Evolutionary conservation across 176 grass and related monocot species (phyloP).

Genomic region (Oryza longistaminata): DNA sequence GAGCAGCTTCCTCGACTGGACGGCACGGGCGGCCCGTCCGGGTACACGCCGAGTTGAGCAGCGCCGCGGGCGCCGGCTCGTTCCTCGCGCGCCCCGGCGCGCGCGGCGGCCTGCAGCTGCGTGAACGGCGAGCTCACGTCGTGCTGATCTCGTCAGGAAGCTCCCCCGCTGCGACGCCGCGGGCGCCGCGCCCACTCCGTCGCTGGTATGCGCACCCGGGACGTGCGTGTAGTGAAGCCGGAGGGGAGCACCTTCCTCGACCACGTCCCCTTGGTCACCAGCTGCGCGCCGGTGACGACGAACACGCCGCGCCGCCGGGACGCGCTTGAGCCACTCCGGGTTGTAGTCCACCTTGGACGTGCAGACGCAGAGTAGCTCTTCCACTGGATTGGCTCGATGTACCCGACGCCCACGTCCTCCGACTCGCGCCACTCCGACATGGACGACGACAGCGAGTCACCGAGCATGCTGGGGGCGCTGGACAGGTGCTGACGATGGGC

Average conservation of each 20-base stretch:
- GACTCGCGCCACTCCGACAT: constrained; percentile 78
- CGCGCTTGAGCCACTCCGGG: constrained; percentile 63
- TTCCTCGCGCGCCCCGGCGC: constrained; percentile 37
- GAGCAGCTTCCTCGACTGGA: constrained; percentile 81
- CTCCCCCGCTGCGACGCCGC: constrained; percentile 85
- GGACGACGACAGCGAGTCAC: constrained; percentile 36
- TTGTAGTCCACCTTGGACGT: constrained; percentile 63
- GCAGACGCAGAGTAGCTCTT: constrained; percentile 82
- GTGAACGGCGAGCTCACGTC: constrained; percentile 79
- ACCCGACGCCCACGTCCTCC: constrained; percentile 58
- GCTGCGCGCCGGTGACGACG: constrained; percentile 86
- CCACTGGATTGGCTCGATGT: constrained; percentile 88
- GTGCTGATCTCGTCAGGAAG: constrained; percentile 88
- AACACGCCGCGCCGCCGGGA: constrained; percentile 59
- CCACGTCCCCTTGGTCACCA: constrained; percentile 86
- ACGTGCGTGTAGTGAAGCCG: constrained; percentile 75
- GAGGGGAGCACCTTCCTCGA: constrained; percentile 76
- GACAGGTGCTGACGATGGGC: constrained; percentile 99
- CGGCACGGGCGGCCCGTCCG: constrained; percentile 83
- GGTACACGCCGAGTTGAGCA: constrained; percentile 89
- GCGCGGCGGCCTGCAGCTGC: neutral
- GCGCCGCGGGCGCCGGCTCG: constrained; percentile 72
- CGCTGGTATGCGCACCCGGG: constrained; percentile 74
- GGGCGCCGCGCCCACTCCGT: constrained; percentile 70
- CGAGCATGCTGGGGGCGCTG: constrained; percentile 87